Evolutionary conservation across 805 yeast species (phyloP), one percentile per base, ranked within the genome.

Genomic region (Kodamaea jinghongensis): DNA sequence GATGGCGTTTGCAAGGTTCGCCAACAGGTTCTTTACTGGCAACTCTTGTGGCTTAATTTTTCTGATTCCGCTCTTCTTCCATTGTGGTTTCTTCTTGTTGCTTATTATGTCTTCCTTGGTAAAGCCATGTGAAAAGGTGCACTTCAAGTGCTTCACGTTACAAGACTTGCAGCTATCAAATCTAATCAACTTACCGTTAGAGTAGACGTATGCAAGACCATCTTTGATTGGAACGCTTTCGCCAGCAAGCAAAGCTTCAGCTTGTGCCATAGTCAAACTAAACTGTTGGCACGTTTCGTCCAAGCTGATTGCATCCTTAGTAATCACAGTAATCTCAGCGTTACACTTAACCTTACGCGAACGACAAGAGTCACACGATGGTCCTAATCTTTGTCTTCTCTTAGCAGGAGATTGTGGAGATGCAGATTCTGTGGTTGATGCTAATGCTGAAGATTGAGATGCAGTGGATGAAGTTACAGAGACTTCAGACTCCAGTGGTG

Each of bases 321-420:
- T 50, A 33, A 78, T 43, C 16, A 76, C 64, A 25, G 61, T 56
- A 9, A 82, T 76, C 48, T 72, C 79, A 2, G 90, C 86, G 57
- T 83, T 80, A 61, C 91, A 83, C 59, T 80, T 83, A 42, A 82
- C 83, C 55, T 83, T 83, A 42, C 87, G 71, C 11, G 75, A 53
- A 39, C 89, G 67, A 56, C 91, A 83, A 34, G 75, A 64, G 55
- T 83, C 89, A 58, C 91, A 83, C 29, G 85, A 78, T 2, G 89
- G 89, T 0, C 91, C 89, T 13, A 76, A 66, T 43, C 91, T 63
- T 60, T 83, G 90, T 49, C 88, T 63, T 46, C 74, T 61, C 49
- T 63, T 65, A 15, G 42, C n/a, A 25, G 36, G 23, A 20, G 23
- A 20, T 8, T 6, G 23, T 8, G 8, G 5, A 8, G 23, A 20